Conservation (phyloP, 2,329 filamentous ascomycete genomes). For the Claviceps spartinae region DNA sequence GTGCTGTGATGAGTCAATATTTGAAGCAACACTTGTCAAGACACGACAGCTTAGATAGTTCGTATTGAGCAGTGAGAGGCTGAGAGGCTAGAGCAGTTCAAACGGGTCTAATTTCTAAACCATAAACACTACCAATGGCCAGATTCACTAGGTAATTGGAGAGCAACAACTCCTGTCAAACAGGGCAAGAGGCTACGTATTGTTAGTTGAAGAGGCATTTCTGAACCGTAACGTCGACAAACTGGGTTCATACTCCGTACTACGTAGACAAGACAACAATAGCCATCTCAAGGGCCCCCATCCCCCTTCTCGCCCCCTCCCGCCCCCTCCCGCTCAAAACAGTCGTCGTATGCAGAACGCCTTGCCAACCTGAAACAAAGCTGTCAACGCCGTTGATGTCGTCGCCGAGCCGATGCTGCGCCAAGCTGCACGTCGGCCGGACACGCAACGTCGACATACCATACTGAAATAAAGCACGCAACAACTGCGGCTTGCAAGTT, state of each 20-base stretch:
- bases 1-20: no score
- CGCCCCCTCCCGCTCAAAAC: not conserved
- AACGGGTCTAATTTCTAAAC: no score
- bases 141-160: not conserved
- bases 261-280: not conserved
- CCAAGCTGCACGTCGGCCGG: no score
- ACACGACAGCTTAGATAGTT: no score
- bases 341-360: not conserved
- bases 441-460: no score
- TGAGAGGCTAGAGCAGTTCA: no score
- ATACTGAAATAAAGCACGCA: no score
- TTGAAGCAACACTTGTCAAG: no score
- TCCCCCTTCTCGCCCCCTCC: not conserved
- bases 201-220: not conserved
- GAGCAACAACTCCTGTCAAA: not conserved
- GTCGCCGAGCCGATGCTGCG: no score
- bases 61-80: no score
- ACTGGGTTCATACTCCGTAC: not conserved
- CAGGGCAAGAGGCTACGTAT: not conserved
- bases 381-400: not conserved
- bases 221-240: not conserved
- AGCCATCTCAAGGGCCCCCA: not conserved
- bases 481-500: no score
- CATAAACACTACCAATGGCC: not conserved
- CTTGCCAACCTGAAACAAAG: constrained; percentile 3